These are phyloP conservation scores for Alternaria rosae DNA, from an alignment of 2,329 filamentous ascomycete species.

Conservation along the genomic window DNA sequence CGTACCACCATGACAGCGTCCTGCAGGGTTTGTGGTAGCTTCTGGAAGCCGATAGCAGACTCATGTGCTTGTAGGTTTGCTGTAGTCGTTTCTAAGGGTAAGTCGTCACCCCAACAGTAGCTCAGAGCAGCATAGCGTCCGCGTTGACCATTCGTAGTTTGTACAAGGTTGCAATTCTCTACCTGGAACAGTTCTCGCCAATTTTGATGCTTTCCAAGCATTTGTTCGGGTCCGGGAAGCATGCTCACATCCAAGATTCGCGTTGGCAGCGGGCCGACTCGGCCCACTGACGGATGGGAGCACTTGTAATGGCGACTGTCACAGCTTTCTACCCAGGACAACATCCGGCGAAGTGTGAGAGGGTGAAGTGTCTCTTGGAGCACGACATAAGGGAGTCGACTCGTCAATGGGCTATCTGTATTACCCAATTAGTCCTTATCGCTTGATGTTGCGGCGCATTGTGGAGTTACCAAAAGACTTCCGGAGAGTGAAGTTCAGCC, in stretches of 20 bases:
- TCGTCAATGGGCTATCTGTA: too few species aligned
- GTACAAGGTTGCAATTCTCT: rapidly evolving
- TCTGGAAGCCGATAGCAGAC: rapidly evolving
- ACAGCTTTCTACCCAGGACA: not conserved
- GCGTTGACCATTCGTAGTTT: not conserved
- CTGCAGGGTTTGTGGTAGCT: not conserved
- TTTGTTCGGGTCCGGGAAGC: not conserved
- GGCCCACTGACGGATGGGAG: rapidly evolving
- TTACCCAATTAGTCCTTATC: too few species aligned
- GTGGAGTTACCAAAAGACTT: too few species aligned
- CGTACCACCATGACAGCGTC: not conserved
- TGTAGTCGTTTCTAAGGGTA: not conserved
- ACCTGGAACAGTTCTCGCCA: not conserved
- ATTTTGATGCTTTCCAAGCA: rapidly evolving
- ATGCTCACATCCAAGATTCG: not conserved
- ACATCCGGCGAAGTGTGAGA: rapidly evolving
- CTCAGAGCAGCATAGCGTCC: not conserved
- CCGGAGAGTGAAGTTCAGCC: too few species aligned
- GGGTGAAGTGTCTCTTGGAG: not conserved
- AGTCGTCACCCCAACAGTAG: not conserved
- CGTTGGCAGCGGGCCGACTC: rapidly evolving
- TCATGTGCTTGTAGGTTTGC: rapidly evolving
- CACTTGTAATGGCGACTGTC: rapidly evolving
- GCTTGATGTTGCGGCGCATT: too few species aligned
- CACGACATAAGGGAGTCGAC: too few species aligned